Conservation (phyloP, 805 yeast species). For the Lipomyces spencermartinsiae region DNA sequence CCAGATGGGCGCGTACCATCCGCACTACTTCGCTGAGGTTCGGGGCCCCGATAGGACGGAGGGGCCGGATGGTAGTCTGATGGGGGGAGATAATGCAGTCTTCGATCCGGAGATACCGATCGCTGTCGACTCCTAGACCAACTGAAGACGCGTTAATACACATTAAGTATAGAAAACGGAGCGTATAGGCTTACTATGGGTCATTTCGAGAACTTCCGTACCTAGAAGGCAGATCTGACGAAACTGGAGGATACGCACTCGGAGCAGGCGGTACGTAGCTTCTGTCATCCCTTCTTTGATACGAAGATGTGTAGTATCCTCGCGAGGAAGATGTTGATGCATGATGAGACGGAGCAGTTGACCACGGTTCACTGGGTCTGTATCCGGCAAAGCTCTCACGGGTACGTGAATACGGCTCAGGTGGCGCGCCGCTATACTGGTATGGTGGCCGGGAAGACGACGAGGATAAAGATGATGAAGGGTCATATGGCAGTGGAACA, state of each 20-base stretch:
- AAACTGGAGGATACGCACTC: constrained; percentile 3
- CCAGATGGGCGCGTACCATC: constrained; percentile 9
- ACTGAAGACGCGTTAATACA: neutral
- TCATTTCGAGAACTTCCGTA: constrained; percentile 6
- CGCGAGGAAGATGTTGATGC: constrained; percentile 2
- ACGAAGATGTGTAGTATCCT: constrained; percentile 13
- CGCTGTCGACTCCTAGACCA: constrained; percentile 25
- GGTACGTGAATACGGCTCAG: constrained; percentile 30
- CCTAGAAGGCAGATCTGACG: neutral
- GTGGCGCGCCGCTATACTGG: constrained; percentile 21
- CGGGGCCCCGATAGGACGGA: constrained; percentile 4
- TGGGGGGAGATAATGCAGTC: constrained; percentile 10
- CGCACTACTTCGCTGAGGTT: constrained; percentile 1
- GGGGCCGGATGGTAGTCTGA: constrained; percentile 10
- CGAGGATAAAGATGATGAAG: constrained; percentile 12
- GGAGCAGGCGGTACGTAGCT: neutral
- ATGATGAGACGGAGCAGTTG: neutral
- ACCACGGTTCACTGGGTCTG: constrained; percentile 10
- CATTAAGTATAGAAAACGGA: neutral
- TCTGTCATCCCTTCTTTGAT: constrained; percentile 5
- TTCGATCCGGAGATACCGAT: constrained; percentile 33
- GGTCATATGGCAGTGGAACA: constrained; percentile 4
- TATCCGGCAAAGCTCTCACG: constrained; percentile 18
- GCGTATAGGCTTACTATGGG: constrained; percentile 5
- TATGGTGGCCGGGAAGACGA: constrained; percentile 15